Percentiles rank a stretch among this genome's conserved stretches.
phyloP scores from a whole-genome alignment of 306 rosid species.

The Dryas octopetala region DNA sequence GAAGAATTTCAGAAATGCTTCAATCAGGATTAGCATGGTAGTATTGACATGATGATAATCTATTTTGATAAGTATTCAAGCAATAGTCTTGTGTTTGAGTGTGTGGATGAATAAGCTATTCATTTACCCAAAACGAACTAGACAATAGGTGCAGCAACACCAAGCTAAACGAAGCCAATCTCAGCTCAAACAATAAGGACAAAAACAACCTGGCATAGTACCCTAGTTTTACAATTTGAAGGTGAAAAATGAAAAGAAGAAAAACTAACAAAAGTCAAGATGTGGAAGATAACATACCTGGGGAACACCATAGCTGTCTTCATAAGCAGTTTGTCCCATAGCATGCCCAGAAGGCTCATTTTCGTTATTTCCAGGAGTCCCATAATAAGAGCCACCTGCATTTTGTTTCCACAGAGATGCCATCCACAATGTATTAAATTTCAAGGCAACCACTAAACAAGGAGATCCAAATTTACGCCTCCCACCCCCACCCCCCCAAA shows the following conservation, averaged over 20 bases:
- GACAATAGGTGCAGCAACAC: neutral
- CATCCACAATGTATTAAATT: slow-evolving; percentile 23
- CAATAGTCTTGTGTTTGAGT: neutral
- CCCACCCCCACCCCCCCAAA: neutral
- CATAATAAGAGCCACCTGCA: slow-evolving; percentile 75
- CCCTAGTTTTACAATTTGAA: neutral
- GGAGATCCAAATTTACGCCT: neutral
- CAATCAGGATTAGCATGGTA: neutral
- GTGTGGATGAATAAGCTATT: neutral
- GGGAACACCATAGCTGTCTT: slow-evolving; percentile 64
- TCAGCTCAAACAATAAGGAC: neutral
- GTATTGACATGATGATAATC: neutral
- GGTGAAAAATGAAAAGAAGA: slow-evolving; percentile 3
- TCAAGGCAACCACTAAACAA: slow-evolving; percentile 29
- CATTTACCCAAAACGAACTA: neutral
- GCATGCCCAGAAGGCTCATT: slow-evolving; percentile 65
- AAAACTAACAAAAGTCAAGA: slow-evolving; percentile 19
- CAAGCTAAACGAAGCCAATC: neutral
- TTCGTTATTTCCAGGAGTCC: slow-evolving; percentile 65
- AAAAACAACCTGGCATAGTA: neutral
- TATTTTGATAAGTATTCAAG: neutral
- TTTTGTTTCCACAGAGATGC: slow-evolving; percentile 33
- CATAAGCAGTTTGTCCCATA: slow-evolving; percentile 72
- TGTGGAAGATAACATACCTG: slow-evolving; percentile 65
- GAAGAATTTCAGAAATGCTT: neutral